These are phyloP conservation scores for Protea cynaroides DNA, from an alignment of 164 flowering plant genomes.

Conservation along the genomic window DNA sequence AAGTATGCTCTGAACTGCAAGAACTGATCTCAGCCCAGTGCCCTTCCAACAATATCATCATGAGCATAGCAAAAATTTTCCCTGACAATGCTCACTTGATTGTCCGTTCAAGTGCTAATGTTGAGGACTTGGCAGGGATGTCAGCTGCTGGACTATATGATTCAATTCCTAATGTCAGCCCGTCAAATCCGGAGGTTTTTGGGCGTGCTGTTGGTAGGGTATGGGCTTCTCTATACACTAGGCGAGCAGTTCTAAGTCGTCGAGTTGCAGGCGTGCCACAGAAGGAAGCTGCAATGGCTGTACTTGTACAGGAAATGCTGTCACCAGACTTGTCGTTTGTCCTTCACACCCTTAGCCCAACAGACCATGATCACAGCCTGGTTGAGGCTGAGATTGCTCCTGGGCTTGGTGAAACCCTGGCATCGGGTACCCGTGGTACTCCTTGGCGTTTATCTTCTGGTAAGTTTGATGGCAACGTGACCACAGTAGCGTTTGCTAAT, in stretches of 20 bases:
- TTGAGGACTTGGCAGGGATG: slow-evolving; percentile 95
- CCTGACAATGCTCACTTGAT: slow-evolving; percentile 44
- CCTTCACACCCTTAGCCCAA: slow-evolving; percentile 81
- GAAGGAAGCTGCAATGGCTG: slow-evolving; percentile 73
- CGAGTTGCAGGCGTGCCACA: slow-evolving; percentile 79
- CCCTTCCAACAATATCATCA: slow-evolving; percentile 38
- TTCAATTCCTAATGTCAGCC: slow-evolving; percentile 87
- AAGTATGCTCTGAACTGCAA: slow-evolving; percentile 52
- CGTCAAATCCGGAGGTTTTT: slow-evolving; percentile 53
- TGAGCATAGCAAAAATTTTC: slow-evolving; percentile 39
- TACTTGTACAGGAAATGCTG: slow-evolving; percentile 92
- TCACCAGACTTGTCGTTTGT: slow-evolving; percentile 88
- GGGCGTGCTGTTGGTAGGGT: slow-evolving; percentile 59
- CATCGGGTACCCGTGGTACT: slow-evolving; percentile 90
- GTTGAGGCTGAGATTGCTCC: slow-evolving; percentile 92
- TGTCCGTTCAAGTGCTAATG: slow-evolving; percentile 95
- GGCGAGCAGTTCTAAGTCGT: slow-evolving; percentile 87
- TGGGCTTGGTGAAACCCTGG: slow-evolving; percentile 95
- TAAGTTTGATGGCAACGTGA: slow-evolving; percentile 67
- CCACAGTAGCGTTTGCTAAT: slow-evolving; percentile 79
- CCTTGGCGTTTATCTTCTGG: slow-evolving; percentile 82
- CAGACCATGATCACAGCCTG: slow-evolving; percentile 45
- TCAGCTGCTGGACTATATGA: slow-evolving; percentile 98
- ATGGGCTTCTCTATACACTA: slow-evolving; percentile 92
- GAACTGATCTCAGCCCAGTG: slow-evolving; percentile 46